Percentiles rank a stretch among this genome's conserved stretches.
These are phyloP conservation scores for Populus ilicifolia DNA, from an alignment of 345 rosid species.

Conservation along the genomic window DNA sequence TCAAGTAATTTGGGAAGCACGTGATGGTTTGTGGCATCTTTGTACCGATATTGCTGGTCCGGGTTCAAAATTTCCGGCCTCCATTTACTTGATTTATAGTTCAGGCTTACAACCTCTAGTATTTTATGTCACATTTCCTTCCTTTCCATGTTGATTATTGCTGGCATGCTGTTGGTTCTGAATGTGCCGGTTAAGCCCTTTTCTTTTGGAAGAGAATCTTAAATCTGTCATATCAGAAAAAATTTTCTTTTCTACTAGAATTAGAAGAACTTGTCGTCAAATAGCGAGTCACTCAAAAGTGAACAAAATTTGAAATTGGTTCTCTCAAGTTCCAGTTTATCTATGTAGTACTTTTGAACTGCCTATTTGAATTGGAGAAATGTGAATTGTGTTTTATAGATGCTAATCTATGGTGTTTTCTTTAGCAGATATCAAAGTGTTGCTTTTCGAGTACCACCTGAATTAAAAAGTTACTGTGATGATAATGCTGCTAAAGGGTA, in stretches of 20 bases:
- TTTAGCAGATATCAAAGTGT: constrained; percentile 75
- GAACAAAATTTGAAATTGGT: background rate
- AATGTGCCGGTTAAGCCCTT: background rate
- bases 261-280: background rate
- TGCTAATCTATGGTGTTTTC: constrained; percentile 12
- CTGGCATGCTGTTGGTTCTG: background rate
- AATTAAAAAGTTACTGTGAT: constrained; percentile 56
- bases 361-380: background rate
- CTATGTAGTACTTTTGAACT: background rate
- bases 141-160: background rate
- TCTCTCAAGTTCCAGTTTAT: background rate
- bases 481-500: constrained; percentile 48
- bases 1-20: background rate
- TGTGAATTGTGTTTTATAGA: background rate
- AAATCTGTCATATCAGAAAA: background rate
- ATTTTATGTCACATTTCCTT: background rate
- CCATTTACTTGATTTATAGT: background rate
- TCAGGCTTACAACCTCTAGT: background rate
- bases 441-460: constrained; percentile 83
- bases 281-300: background rate
- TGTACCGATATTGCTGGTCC: background rate
- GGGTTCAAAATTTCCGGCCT: background rate
- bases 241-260: background rate
- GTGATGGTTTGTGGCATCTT: background rate
- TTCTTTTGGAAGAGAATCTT: constrained; percentile 3